Base-by-base conservation (phyloP, 73 alveolate species). In the Uronychia binucleata region DNA sequence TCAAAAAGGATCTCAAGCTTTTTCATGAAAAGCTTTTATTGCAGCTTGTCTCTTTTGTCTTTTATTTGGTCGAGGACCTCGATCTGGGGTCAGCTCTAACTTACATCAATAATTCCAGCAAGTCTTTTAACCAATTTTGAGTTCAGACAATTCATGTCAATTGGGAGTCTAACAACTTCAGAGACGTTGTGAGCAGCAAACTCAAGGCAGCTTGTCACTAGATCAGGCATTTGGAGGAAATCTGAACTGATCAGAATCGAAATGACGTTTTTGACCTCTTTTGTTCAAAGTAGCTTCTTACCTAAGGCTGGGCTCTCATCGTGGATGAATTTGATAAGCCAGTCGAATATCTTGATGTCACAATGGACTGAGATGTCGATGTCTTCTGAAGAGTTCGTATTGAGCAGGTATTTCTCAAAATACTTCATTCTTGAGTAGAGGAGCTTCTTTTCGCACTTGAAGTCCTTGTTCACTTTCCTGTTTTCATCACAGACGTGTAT, bases 361-460 rank as follows among this genome's bases (percentile, higher is more conserved):
- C 97, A 93, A 59, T 93, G 97, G 1, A 93, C 97, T 60, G 92
- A 82, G n/a, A 93, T 93, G 79, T 93, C 97, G n/a, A 90, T 77
- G 82, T 93, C 97, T 25, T 93, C 97, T 0, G 79, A 80, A 28
- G 92, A 33, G 34, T 86, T 78, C 14, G 92, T 77, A 59, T 76
- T 83, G 27, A 82, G 60, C 1, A 93, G 82, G 83, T 93, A 88
- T 32, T 89, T 81, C 82, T 93, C 97, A 90, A 93, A 93, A 84
- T 93, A 93, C 67, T 93, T 93, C 97, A 93, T 93, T n/a, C 75
- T 79, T n/a, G 90, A 46, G 57, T 81, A 28, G 29, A 87, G 59
- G 0, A 87, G 91, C 78, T 77, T 77, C 83, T 86, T 76, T 19
- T 80, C 85, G 74, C 97, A 92, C 26, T 77, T 83, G 78, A 92